Conservation (phyloP, 345 rosid species). For the Clarkia xantiana region DNA sequence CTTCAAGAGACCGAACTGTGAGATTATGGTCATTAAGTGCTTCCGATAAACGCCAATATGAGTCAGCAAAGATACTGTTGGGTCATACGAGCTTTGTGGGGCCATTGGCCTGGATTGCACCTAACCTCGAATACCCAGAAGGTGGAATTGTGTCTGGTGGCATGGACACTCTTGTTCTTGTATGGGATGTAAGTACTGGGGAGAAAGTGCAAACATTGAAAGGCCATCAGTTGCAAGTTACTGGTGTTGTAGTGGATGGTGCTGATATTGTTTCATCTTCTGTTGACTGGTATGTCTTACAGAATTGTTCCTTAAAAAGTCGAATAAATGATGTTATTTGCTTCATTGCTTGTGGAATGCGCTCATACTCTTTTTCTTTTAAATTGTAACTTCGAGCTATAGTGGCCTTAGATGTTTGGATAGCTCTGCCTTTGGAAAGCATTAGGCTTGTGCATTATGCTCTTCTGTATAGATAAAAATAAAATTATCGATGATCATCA, state of each 20-base stretch:
- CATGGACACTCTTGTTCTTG: slow-evolving; percentile 70
- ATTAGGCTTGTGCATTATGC: no score
- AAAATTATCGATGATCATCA: no score
- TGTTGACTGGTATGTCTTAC: slow-evolving; percentile 61
- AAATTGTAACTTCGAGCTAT: no score
- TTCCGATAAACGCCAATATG: slow-evolving; percentile 42
- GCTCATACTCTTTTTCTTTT: no score
- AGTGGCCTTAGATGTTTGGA: no score
- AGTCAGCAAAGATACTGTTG: slow-evolving; percentile 36
- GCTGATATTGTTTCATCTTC: slow-evolving; percentile 73
- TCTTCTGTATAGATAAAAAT: no score
- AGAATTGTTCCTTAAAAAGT: neutral
- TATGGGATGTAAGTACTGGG: slow-evolving; percentile 73
- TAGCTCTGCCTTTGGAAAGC: no score
- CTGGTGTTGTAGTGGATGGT: slow-evolving; percentile 53
- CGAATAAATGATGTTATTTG: no score
- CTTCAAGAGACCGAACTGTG: slow-evolving; percentile 80
- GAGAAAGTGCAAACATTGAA: slow-evolving; percentile 53
- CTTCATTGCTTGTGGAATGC: no score
- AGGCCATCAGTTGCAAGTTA: slow-evolving; percentile 80
- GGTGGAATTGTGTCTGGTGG: slow-evolving; percentile 93
- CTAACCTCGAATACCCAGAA: slow-evolving; percentile 47
- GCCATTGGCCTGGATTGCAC: slow-evolving; percentile 80
- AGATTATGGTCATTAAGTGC: slow-evolving; percentile 65
- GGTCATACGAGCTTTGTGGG: slow-evolving; percentile 98